phyloP scores from a whole-genome alignment of 2,329 filamentous ascomycete species.

The Colletotrichum endophyticum region DNA sequence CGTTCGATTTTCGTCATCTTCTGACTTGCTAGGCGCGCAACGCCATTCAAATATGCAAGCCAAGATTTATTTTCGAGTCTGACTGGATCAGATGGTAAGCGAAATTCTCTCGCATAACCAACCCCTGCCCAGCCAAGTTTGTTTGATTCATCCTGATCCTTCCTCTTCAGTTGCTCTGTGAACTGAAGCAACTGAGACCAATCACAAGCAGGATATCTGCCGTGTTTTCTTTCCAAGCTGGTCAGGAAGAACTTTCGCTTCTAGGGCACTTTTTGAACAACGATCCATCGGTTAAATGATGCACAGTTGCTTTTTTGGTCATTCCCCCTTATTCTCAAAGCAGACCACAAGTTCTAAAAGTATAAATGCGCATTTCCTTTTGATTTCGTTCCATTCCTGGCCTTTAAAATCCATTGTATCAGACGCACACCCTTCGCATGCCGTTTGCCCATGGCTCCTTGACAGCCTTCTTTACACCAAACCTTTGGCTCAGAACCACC shows the following conservation, averaged over 20 bases:
- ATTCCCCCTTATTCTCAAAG: not conserved
- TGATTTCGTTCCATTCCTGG: not conserved
- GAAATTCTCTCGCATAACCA: not conserved
- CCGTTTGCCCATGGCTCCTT: not conserved
- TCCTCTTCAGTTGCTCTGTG: not conserved
- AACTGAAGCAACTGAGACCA: not conserved
- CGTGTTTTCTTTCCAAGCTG: not conserved
- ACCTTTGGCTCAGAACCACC: constrained; percentile 13
- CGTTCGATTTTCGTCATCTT: not conserved
- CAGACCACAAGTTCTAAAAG: not conserved
- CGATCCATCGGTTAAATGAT: not conserved
- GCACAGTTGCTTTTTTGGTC: not conserved
- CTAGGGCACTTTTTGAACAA: not conserved
- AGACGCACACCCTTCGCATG: not conserved
- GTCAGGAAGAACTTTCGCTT: not conserved
- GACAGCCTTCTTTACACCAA: not conserved
- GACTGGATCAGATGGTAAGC: not conserved
- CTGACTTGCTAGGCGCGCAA: not conserved
- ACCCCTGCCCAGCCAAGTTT: not conserved
- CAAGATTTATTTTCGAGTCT: not conserved
- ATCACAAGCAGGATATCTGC: not conserved
- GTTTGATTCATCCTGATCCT: not conserved
- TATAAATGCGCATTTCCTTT: not conserved
- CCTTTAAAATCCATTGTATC: not conserved
- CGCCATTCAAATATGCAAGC: not conserved